Percentiles rank a stretch among this genome's conserved stretches.
Evolutionary conservation across 2,329 filamentous ascomycete genomes (phyloP).

Genomic region (Clonostachys rosea): DNA sequence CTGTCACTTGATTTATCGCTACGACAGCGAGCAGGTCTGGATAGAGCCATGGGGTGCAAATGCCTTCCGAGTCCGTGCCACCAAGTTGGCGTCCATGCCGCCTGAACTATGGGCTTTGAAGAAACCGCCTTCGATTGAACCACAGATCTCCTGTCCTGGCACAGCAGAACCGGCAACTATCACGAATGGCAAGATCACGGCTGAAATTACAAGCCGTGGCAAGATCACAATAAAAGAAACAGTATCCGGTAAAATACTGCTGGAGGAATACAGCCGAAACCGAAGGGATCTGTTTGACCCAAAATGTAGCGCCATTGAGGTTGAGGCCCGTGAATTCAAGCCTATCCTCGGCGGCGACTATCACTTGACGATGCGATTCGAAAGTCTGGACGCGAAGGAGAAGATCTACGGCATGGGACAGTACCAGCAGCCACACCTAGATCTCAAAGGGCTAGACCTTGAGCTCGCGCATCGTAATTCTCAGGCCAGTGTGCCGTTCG

Average conservation of each 20-base stretch:
- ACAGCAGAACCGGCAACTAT: slow-evolving; percentile 5
- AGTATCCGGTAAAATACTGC: slow-evolving; percentile 11
- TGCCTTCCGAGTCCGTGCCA: slow-evolving; percentile 39
- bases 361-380: slow-evolving; percentile 53
- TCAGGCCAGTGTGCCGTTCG: slow-evolving; percentile 61
- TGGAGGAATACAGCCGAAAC: slow-evolving; percentile 22
- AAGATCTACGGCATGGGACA: slow-evolving; percentile 65
- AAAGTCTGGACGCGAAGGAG: slow-evolving; percentile 47
- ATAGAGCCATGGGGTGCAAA: slow-evolving; percentile 43
- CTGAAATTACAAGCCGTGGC: slow-evolving; percentile 14
- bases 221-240: slow-evolving; percentile 18
- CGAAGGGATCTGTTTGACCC: slow-evolving; percentile 36
- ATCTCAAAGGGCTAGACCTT: slow-evolving; percentile 57
- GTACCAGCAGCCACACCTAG: slow-evolving; percentile 59
- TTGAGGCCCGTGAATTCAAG: slow-evolving; percentile 56
- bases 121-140: neutral
- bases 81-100: slow-evolving; percentile 27
- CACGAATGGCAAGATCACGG: slow-evolving; percentile 20
- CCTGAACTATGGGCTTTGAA: slow-evolving; percentile 29
- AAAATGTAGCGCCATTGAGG: slow-evolving; percentile 50
- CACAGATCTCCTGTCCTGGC: no score
- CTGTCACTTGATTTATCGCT: slow-evolving; percentile 16
- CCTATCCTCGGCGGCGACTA: slow-evolving; percentile 44
- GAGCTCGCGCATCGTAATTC: slow-evolving; percentile 64
- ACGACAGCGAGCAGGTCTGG: slow-evolving; percentile 40